Conservation (phyloP, 73 alveolate genomes). For the Chromera velia region DNA sequence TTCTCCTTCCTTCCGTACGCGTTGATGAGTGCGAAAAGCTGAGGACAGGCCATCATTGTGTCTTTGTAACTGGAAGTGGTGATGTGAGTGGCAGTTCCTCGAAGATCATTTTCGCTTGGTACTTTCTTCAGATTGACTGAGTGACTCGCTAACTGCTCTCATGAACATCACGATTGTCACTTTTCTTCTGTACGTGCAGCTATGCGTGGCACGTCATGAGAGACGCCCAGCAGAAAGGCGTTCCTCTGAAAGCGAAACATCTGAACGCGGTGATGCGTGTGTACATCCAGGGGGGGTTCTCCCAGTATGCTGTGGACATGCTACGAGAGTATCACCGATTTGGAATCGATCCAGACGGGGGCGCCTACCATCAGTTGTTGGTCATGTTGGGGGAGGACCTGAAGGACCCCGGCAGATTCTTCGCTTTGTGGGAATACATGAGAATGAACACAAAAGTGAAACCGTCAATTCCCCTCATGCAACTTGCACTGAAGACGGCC, state of each 20-base stretch:
- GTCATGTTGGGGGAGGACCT: slow-evolving; percentile 24
- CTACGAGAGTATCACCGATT: slow-evolving; percentile 3
- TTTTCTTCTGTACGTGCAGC: too few relatives aligned
- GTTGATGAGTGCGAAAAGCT: too few relatives aligned
- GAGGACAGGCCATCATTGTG: too few relatives aligned
- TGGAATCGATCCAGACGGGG: not conserved
- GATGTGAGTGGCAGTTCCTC: too few relatives aligned
- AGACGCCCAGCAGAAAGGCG: slow-evolving; percentile 14
- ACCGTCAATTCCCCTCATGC: not conserved
- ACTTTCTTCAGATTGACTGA: too few relatives aligned
- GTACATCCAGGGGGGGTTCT: slow-evolving; percentile 30
- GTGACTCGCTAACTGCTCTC: too few relatives aligned
- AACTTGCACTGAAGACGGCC: slow-evolving; percentile 27
- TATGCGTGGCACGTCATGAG: slow-evolving; percentile 30
- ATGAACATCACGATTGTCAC: too few relatives aligned
- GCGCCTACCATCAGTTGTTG: not conserved
- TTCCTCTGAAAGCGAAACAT: not conserved
- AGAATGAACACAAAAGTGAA: not conserved
- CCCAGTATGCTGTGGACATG: slow-evolving; percentile 36
- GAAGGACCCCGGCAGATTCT: slow-evolving; percentile 36
- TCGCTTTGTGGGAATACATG: slow-evolving; percentile 15
- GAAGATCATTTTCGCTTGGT: too few relatives aligned
- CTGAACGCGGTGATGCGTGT: slow-evolving; percentile 10
- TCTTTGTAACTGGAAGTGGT: too few relatives aligned
- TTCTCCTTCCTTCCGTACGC: too few relatives aligned